These are phyloP conservation scores for Sonneratia caseolaris DNA, from an alignment of 345 rosid genomes.

Conservation along the genomic window DNA sequence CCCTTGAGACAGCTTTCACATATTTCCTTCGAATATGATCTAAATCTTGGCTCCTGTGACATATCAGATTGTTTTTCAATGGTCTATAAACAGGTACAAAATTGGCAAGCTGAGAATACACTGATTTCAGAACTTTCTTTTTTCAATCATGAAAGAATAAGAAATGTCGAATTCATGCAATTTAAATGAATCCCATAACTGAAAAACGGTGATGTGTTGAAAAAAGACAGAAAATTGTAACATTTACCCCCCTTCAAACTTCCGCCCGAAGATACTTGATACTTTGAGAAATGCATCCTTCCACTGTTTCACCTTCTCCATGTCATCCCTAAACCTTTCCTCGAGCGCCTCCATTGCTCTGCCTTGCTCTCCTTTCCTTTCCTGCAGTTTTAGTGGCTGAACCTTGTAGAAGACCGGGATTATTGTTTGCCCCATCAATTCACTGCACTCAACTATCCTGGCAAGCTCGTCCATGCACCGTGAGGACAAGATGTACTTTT, in stretches of 20 bases:
- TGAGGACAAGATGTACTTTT: slow-evolving; percentile 1
- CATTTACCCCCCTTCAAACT: slow-evolving; percentile 6
- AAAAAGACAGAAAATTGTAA: not conserved
- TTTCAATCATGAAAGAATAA: not conserved
- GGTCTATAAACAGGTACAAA: not conserved
- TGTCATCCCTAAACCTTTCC: not conserved
- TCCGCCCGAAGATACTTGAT: slow-evolving; percentile 3
- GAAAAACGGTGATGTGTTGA: not conserved
- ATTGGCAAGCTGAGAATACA: not conserved
- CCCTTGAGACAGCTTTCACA: not conserved
- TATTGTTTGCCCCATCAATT: not conserved
- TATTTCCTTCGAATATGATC: not conserved
- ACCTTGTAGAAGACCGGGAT: slow-evolving; percentile 8
- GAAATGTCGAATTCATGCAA: not conserved
- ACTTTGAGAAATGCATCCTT: slow-evolving; percentile 1
- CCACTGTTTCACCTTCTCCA: slow-evolving; percentile 5
- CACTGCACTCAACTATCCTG: slow-evolving; percentile 3
- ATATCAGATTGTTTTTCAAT: too few species aligned
- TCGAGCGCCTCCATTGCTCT: not conserved
- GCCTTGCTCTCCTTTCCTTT: not conserved
- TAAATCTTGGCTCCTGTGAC: too few species aligned
- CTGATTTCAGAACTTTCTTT: not conserved
- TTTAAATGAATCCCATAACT: not conserved
- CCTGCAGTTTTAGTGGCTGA: slow-evolving; percentile 3
- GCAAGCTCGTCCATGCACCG: slow-evolving; percentile 15